phyloP scores from a whole-genome alignment of 192 early-diverging fungal genomes.

The Gonapodya sp. region DNA sequence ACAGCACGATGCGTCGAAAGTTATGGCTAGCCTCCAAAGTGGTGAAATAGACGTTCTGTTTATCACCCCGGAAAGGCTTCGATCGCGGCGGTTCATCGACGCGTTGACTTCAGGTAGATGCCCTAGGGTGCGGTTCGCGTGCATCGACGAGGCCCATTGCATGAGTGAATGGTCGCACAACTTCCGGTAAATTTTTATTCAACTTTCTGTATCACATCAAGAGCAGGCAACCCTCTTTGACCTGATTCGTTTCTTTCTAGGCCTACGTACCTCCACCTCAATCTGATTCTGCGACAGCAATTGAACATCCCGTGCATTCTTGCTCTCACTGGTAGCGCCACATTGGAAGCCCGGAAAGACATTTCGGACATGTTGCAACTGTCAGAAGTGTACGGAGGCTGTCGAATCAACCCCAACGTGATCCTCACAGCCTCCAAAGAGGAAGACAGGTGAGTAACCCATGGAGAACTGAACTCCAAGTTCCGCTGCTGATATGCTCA shows the following conservation, averaged over 20 bases:
- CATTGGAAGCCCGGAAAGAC: conserved; percentile 33
- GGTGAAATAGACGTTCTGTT: conserved; percentile 57
- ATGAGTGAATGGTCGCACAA: conserved; percentile 80
- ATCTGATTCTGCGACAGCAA: conserved; percentile 28
- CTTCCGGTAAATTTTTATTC: conserved; percentile 57
- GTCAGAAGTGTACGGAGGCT: conserved; percentile 24
- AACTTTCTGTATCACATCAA: background rate
- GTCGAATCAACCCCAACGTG: conserved; percentile 51
- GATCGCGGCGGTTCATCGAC: conserved; percentile 45
- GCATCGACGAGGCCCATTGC: conserved; percentile 78
- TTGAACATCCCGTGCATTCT: conserved; percentile 46
- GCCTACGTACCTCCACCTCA: conserved; percentile 49
- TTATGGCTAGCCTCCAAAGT: background rate
- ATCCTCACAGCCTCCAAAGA: conserved; percentile 39
- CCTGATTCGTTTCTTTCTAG: conserved; percentile 12
- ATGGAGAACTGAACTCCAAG: background rate
- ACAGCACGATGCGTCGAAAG: background rate
- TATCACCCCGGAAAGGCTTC: conserved; percentile 62
- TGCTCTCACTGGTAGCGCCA: conserved; percentile 67
- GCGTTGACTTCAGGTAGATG: conserved; percentile 35
- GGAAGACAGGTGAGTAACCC: conserved; percentile 16
- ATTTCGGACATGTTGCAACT: conserved; percentile 56
- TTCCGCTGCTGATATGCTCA: background rate
- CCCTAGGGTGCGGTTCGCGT: conserved; percentile 47
- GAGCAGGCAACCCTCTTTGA: background rate